Evolutionary conservation across 305 asterid genomes (phyloP).

Genomic region (Solanum hybrid): DNA sequence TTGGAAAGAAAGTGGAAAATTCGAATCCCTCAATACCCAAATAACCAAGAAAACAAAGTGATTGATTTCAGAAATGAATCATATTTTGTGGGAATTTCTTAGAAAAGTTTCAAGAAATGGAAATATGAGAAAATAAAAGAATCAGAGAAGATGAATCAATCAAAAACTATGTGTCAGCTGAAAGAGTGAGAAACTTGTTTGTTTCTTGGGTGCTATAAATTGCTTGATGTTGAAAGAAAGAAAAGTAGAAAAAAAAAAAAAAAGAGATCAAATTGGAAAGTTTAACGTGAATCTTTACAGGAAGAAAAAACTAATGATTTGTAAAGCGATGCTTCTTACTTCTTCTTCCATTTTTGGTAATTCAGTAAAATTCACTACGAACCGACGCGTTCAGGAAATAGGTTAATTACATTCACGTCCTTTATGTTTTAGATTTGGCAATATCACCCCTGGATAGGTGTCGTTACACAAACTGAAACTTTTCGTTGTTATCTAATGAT

Average conservation of each 20-base stretch:
- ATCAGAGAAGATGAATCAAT: slow-evolving; percentile 2
- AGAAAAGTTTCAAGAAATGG: slow-evolving; percentile 6
- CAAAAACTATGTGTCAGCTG: background rate
- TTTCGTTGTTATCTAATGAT: background rate
- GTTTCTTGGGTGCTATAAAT: slow-evolving; percentile 11
- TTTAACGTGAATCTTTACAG: slow-evolving; percentile 24
- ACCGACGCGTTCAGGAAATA: background rate
- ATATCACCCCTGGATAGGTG: background rate
- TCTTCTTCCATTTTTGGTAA: background rate
- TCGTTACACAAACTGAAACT: background rate
- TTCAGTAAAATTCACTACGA: background rate
- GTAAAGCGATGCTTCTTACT: slow-evolving; percentile 10
- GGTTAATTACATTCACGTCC: background rate
- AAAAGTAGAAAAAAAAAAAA: background rate
- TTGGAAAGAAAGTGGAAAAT: background rate
- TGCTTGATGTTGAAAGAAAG: slow-evolving; percentile 16
- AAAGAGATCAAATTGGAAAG: background rate
- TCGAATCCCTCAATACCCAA: background rate
- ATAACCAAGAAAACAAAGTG: background rate
- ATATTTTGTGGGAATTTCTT: background rate
- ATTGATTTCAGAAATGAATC: background rate
- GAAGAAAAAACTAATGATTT: background rate
- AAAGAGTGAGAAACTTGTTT: slow-evolving; percentile 17
- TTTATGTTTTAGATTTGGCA: background rate
- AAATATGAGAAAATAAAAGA: background rate